Evolutionary conservation across 2,329 filamentous ascomycete species (phyloP).

Genomic region (Pseudogymnoascus destructans): DNA sequence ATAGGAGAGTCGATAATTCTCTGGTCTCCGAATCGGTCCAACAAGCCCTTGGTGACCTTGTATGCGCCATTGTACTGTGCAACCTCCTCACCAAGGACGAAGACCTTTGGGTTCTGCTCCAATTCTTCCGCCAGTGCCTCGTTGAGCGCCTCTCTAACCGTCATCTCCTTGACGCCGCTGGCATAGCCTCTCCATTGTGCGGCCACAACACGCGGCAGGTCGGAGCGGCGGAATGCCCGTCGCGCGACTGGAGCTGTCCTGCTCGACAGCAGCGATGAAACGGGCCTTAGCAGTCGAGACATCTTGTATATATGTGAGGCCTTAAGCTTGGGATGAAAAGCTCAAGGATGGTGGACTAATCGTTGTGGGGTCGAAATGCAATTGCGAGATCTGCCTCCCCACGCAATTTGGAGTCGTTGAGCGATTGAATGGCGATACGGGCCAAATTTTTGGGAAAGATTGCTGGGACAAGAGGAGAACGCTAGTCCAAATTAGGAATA

Average conservation of each 20-base stretch:
- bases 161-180: constrained; percentile 68
- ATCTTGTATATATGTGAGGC: constrained; percentile 18
- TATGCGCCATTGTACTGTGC: constrained; percentile 99
- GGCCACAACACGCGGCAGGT: constrained; percentile 23
- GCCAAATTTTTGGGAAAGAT: constrained; percentile 8
- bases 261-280: constrained; percentile 47
- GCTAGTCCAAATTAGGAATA: constrained; percentile 4
- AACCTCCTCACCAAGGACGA: constrained; percentile 93
- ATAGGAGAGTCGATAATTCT: constrained; percentile 97
- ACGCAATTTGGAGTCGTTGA: constrained; percentile 9
- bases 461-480: constrained; percentile 5
- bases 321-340: neutral
- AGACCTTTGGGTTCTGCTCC: constrained; percentile 87
- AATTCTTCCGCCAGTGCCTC: constrained; percentile 97
- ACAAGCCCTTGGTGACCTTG: constrained; percentile 96
- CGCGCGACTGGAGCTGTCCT: constrained; percentile 38
- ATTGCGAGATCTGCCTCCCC: constrained; percentile 8
- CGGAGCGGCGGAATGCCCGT: constrained; percentile 38
- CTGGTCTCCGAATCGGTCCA: constrained; percentile 95
- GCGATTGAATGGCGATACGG: constrained; percentile 8
- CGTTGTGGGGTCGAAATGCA: constrained; percentile 7
- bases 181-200: constrained; percentile 26
- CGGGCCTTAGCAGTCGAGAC: constrained; percentile 49
- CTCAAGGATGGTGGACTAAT: constrained; percentile 5
- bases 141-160: constrained; percentile 92